These are phyloP conservation scores for Alliaria petiolata DNA, from an alignment of 345 rosid species.

Conservation along the genomic window DNA sequence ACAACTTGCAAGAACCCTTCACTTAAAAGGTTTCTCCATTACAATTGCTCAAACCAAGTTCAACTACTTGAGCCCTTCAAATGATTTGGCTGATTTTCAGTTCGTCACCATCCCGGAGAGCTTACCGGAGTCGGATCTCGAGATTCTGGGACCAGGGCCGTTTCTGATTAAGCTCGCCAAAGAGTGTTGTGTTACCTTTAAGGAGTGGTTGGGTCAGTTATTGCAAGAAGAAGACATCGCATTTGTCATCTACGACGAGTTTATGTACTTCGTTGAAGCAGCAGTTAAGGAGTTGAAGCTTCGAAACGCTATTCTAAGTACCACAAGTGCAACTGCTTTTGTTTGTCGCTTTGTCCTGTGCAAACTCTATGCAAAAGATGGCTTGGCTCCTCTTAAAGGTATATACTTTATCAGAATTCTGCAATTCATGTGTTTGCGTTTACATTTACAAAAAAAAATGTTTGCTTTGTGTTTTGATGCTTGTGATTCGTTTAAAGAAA, in stretches of 20 bases:
- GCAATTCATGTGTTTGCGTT: too few species aligned
- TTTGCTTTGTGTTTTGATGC: too few species aligned
- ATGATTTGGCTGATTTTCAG: background rate
- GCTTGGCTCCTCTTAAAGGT: background rate
- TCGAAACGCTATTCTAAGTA: background rate
- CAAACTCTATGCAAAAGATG: background rate
- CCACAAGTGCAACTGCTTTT: background rate
- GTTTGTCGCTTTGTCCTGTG: background rate
- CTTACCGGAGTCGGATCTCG: background rate
- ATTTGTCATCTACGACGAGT: conserved; percentile 36
- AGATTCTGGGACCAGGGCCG: background rate
- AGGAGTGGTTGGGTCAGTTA: background rate
- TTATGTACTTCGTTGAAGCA: conserved; percentile 5
- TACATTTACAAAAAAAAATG: too few species aligned
- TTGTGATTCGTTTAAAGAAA: too few species aligned
- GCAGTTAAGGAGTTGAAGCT: background rate
- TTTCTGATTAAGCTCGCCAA: background rate
- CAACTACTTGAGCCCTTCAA: background rate
- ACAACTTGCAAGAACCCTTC: conserved; percentile 46
- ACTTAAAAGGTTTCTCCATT: conserved; percentile 21
- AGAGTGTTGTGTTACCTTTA: background rate
- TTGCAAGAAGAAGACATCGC: background rate
- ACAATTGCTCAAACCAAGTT: conserved; percentile 1
- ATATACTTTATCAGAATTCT: background rate
- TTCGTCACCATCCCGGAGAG: background rate